Percentiles rank a stretch among this genome's conserved stretches.
Conservation (phyloP, 139 green algal genomes). For the Trebouxia sp. region DNA sequence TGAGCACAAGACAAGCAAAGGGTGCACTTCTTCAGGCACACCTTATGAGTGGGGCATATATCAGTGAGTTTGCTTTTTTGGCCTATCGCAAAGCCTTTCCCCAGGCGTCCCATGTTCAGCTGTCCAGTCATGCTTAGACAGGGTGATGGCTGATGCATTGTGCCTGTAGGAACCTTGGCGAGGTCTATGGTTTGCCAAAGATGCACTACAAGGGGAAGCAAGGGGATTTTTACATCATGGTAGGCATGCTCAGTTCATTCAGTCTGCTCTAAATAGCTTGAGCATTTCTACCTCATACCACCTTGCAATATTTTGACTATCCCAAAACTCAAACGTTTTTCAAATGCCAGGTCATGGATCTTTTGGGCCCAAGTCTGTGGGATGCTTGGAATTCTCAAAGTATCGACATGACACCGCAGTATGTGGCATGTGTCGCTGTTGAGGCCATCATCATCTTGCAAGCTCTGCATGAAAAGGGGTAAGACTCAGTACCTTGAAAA, state of each 20-base stretch:
- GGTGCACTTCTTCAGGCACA: slow-evolving; percentile 85
- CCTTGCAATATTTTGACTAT: no score
- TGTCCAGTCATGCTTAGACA: no score
- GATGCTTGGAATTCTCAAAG: slow-evolving; percentile 90
- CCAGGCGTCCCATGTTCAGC: no score
- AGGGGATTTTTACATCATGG: slow-evolving; percentile 96
- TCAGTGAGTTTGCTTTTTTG: no score
- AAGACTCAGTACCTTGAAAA: slow-evolving; percentile 12
- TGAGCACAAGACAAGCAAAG: slow-evolving; percentile 94
- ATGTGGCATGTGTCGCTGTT: slow-evolving; percentile 95
- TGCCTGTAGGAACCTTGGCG: slow-evolving; percentile 58
- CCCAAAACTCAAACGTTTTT: no score
- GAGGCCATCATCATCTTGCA: slow-evolving; percentile 96
- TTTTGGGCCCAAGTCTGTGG: slow-evolving; percentile 94
- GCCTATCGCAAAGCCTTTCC: no score
- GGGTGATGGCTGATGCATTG: neutral
- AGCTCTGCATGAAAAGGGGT: slow-evolving; percentile 91
- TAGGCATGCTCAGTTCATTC: slow-evolving; percentile 37
- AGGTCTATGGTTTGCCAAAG: slow-evolving; percentile 82
- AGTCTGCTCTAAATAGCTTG: no score
- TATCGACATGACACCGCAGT: slow-evolving; percentile 88
- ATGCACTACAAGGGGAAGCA: slow-evolving; percentile 89
- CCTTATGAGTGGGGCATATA: slow-evolving; percentile 97
- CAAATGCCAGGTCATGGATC: slow-evolving; percentile 97
- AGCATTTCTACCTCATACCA: no score